Conservation (phyloP, 1,284 basidiomycete genomes). For the Amylostereum areolatum region DNA sequence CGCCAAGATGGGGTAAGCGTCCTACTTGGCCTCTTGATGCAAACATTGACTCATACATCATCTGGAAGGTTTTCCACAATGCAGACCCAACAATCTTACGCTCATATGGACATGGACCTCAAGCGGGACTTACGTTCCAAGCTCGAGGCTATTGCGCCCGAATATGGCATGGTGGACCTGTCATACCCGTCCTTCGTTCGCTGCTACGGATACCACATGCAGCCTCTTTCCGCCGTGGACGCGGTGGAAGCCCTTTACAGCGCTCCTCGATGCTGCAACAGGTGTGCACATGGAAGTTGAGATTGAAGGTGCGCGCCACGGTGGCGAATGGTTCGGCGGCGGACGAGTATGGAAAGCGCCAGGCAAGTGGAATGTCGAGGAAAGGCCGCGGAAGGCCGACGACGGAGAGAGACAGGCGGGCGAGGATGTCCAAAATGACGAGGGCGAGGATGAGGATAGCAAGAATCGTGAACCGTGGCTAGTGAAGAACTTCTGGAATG, state of each 20-base stretch:
- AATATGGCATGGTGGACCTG: conserved; percentile 95
- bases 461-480: conserved; percentile 60
- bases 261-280: conserved; percentile 86
- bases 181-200: conserved; percentile 91
- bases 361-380: conserved; percentile 35
- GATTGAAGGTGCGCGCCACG: conserved; percentile 74
- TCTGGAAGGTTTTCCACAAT: conserved; percentile 76
- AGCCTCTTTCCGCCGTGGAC: conserved; percentile 88
- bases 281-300: conserved; percentile 90
- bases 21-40: conserved; percentile 4
- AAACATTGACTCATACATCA: neutral
- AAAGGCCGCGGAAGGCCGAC: conserved; percentile 41
- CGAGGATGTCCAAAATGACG: conserved; percentile 20
- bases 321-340: conserved; percentile 88
- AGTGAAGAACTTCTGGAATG: conserved; percentile 89
- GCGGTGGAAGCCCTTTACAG: conserved; percentile 89
- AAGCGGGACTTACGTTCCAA: conserved; percentile 80
- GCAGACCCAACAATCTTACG: conserved; percentile 90
- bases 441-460: conserved; percentile 29
- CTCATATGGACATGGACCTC: conserved; percentile 95
- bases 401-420: conserved; percentile 15
- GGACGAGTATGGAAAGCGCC: conserved; percentile 64
- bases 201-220: conserved; percentile 83
- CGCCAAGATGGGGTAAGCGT: conserved; percentile 94
- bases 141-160: conserved; percentile 87